Base-by-base conservation (phyloP, 306 rosid species). In the Astragalus glycyphyllos region DNA sequence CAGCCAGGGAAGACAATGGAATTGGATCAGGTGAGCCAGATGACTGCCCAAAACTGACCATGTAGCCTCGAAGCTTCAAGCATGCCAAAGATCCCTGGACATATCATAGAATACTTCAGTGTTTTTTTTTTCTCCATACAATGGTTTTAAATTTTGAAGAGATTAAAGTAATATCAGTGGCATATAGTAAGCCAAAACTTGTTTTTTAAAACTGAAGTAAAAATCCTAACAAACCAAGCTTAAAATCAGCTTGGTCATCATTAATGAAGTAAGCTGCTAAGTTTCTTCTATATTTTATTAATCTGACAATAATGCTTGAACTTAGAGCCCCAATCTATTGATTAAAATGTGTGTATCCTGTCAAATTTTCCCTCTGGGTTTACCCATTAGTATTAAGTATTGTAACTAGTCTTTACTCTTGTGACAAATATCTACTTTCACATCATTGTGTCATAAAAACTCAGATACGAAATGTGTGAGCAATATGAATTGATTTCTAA, bases 21-120 rank as follows among this genome's bases (percentile, higher is more conserved):
- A 93, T 77, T 13, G 97, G 97, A 45, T 93, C 98, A 4, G 97
- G 96, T 8, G 79, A 11, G 40, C 98, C 98, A 1, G 97, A 93
- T 26, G 98, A 87, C 81, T 88, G 92, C 53, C 98, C 97, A 38
- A 90, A 93, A 80, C 74, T 81, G 34, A 93, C 96, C 97, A 93
- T 87, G 86, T 86, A 83, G 15, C 98, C 89, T 66, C 83, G 47
- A 44, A 64, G 69, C 83, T 90, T 93, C 73, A 93, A 71, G 83
- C 97, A 88, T 11, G 65, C 84, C 83, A 93, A 68, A 50, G 97
- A 93, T 74, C 98, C 96, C 97, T 94, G 81, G 1, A 77, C 29
- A 75, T 67, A 44, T 17, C 48, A 67, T 11, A 68, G 57, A 37
- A 64, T 38, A 45, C 31, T 31, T 51, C 14, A 66, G 42, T 8